Evolutionary conservation across 202 grass and related monocot genomes (phyloP).

Genomic region (Musa balbisiana): DNA sequence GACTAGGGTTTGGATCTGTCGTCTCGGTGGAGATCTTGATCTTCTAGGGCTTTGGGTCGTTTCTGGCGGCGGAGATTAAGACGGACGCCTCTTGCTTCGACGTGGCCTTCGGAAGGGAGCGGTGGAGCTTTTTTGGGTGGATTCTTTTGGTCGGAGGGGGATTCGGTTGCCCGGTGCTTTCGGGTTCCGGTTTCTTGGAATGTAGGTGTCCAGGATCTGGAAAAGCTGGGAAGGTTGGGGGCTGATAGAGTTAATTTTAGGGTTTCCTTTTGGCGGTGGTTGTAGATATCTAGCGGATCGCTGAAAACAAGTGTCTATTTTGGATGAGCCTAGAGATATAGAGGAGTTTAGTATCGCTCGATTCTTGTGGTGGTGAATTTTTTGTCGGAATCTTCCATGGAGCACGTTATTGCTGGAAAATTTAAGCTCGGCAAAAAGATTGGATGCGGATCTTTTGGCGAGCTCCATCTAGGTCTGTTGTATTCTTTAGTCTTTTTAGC

Average conservation of each 20-base stretch:
- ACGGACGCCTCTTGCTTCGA: not conserved
- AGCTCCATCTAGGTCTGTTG: not conserved
- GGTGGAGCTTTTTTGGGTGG: not conserved
- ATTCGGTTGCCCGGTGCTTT: not conserved
- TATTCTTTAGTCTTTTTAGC: too few species aligned
- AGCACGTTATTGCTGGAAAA: not conserved
- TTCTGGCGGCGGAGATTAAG: not conserved
- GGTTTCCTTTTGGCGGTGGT: not conserved
- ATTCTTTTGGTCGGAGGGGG: not conserved
- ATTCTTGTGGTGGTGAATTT: not conserved
- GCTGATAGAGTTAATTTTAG: not conserved
- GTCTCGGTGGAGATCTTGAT: not conserved
- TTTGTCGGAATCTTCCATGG: not conserved
- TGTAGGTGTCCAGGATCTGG: conserved; percentile 3
- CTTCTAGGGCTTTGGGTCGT: not conserved
- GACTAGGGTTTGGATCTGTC: not conserved
- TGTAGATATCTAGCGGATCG: not conserved
- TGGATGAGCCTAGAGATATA: not conserved
- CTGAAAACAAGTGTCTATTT: not conserved
- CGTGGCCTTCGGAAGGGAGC: not conserved
- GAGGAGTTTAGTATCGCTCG: not conserved
- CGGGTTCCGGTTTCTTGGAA: not conserved
- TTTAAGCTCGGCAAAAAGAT: conserved; percentile 8
- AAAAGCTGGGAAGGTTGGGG: not conserved
- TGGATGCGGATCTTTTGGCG: not conserved